Base-by-base conservation (phyloP, 2,329 filamentous ascomycete genomes). In the Sporothrix dimorphospora region DNA sequence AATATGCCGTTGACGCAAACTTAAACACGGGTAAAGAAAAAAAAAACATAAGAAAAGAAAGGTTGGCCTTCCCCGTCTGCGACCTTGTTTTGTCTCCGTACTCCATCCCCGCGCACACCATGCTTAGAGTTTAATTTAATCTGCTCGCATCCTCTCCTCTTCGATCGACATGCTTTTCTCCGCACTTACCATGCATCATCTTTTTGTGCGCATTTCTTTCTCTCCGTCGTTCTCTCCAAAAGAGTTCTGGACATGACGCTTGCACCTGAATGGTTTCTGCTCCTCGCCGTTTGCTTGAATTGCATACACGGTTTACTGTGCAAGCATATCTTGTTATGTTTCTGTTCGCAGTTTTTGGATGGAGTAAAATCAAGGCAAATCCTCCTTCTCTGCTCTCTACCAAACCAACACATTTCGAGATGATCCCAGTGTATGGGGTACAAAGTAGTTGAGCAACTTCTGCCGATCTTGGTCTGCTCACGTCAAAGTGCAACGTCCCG, bases 381-480 rank as follows among this genome's bases (percentile, higher is more conserved):
- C n/a, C n/a, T n/a, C n/a, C 42, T 45, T 45, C 11, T 16, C 42
- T 12, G 42, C 21, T 53, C n/a, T 53, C 49, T 53, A n/a, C n/a
- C 14, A 47, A 16, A 16, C 42, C 42, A 16, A 47, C 42, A 47
- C 42, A 14, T 47, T 47, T 47, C 6, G 42, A 16, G 42, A 47
- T 4, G 19, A 19, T 16, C 12, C 0, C 19, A 16, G 14, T 19
- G 42, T 47, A 14, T 34, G 47, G n/a, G n/a, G 0, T 49, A 16
- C 42, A 47, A n/a, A 19, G 47, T 16, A 19, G 6, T 19, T 8
- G n/a, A 5, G 19, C 47, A 49, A 1, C 47, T 38, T 27, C 38
- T 65, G 59, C 34, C 38, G 59, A 65, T 65, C 59, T 65, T 65
- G 59, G 59, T 42, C 38, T 63, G 38, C 38, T 45, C 59, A 45